Base-by-base conservation (phyloP, 768 basidiomycete species). In the Rubroboletus pulcherrimus region DNA sequence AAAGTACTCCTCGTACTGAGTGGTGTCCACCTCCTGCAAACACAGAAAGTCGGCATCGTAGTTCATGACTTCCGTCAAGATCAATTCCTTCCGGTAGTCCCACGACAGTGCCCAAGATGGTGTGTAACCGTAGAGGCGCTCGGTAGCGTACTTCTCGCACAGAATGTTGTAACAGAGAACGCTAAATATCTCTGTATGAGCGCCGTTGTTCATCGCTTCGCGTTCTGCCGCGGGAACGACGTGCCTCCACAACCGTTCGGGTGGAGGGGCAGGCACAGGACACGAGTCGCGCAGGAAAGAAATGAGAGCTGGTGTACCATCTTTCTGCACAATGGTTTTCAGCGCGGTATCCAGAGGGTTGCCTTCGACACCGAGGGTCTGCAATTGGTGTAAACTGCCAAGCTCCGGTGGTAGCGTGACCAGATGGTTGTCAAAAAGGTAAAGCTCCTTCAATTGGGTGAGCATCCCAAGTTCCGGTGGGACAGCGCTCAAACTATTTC, bases 81-180 rank as follows among this genome's bases (percentile, higher is more conserved):
- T 93, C 55, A 89, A 75, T 51, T 91, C 89, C 72, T 91, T 93
- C 56, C 97, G 83, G 67, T 94, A 98, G 43, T 88, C 84, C 97
- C 97, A 99, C n/a, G 83, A 77, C 38, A 99, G 77, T 0, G 97
- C 97, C 96, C 97, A 98, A 1, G 86, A 80, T 1, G 97, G 97
- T 0, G 97, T 98, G 72, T 99, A 99, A 1, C 93, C 93, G 69
- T 98, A 99, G 70, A 95, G 72, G 60, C 83, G 78, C 63, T 88
- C 84, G 31, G 95, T 94, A 14, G 97, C 97, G 63, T 83, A 89
- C 67, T 84, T 83, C 67, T 96, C 91, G 72, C 91, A 95, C 11
- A 99, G 83, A 58, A 98, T 94, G 73, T 99, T 99, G 80, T 93
- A 98, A 69, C 82, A 89, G 17, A 98, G 75, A 31, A 91, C 81